Evolutionary conservation across 169 alveolate genomes (phyloP), one percentile per base, ranked within the genome.

Genomic region (Eimeria necatrix): DNA sequence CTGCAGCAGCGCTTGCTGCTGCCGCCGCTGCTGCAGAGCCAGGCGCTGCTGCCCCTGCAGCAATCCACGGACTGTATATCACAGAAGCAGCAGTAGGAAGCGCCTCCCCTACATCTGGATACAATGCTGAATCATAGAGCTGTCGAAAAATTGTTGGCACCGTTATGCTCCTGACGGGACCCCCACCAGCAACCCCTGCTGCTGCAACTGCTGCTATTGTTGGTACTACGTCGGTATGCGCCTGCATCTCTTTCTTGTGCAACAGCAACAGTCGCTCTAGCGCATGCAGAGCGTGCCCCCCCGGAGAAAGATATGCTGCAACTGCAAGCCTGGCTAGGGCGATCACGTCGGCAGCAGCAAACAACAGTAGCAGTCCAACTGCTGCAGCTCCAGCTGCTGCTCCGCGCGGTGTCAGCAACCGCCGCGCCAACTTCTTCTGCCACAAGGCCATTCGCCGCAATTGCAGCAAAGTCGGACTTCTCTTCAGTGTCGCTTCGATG

Each of bases 41-140:
- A 9, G 87, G 87, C 26, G 87, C 87, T 16, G 87, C 87, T 41
- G 87, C 87, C 14, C 61, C 87, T 16, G 87, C 87, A 48, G 87
- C 87, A 26, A 76, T 41, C 61, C 18, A 76, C 9, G 68, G 87
- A 22, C 61, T 76, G 32, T 76, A 76, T 7, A 76, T 51, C n/a
- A 48, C 87, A 49, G 87, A 22, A 16, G 32, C 87, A 48, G 87
- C 87, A 48, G 56, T 18, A 48, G 87, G 87, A 16, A 26, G 18
- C 32, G 41, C 61, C 61, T 48, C 87, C 12, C 56, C 87, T 5
- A 4, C 4, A 48, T 76, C 61, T 4, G 87, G 87, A 18, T 76
- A 76, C 18, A 76, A 18, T 5, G 64, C 18, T 4, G 64, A 9
- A 10, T 76, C 87, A 41, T 76, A 76, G 32, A 76, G 26, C 10